Conservation (phyloP, 768 basidiomycete genomes). For the Agaricus bisporus region DNA sequence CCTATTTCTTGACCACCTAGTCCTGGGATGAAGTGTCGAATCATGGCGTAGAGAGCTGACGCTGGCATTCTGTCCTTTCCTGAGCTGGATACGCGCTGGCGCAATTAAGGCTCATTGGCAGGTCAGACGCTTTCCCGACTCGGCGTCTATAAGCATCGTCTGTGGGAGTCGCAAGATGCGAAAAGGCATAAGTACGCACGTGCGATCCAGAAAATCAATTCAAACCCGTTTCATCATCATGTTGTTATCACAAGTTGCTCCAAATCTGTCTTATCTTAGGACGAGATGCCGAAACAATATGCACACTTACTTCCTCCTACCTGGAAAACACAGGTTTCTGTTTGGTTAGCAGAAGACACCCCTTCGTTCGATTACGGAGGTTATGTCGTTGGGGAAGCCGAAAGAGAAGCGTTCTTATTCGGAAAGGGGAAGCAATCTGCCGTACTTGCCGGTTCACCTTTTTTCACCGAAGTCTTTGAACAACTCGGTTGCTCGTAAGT, state of each 20-base stretch:
- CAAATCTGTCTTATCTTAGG: background rate
- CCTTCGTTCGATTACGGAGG: conserved; percentile 97
- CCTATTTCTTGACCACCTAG: background rate
- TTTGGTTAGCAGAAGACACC: conserved; percentile 89
- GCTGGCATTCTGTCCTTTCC: background rate
- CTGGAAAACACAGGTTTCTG: conserved; percentile 77
- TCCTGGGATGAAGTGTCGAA: background rate
- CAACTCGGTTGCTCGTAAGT: conserved; percentile 89
- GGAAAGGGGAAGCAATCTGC: conserved; percentile 79
- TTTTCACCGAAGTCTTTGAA: conserved; percentile 88
- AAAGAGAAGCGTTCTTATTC: conserved; percentile 80
- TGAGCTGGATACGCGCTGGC: background rate
- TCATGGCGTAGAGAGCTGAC: conserved; percentile 1
- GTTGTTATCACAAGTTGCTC: no score
- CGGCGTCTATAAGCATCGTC: no score
- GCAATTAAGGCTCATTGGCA: no score
- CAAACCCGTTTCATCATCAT: no score
- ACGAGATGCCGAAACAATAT: conserved; percentile 15
- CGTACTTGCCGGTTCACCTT: conserved; percentile 91
- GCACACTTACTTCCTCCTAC: conserved; percentile 86
- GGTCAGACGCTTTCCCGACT: no score
- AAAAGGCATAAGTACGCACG: no score
- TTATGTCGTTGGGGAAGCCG: conserved; percentile 89
- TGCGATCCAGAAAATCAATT: no score
- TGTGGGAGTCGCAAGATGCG: no score